Evolutionary conservation across 2,329 filamentous ascomycete genomes (phyloP), one percentile per base, ranked within the genome.

Genomic region (Madurella fahalii): DNA sequence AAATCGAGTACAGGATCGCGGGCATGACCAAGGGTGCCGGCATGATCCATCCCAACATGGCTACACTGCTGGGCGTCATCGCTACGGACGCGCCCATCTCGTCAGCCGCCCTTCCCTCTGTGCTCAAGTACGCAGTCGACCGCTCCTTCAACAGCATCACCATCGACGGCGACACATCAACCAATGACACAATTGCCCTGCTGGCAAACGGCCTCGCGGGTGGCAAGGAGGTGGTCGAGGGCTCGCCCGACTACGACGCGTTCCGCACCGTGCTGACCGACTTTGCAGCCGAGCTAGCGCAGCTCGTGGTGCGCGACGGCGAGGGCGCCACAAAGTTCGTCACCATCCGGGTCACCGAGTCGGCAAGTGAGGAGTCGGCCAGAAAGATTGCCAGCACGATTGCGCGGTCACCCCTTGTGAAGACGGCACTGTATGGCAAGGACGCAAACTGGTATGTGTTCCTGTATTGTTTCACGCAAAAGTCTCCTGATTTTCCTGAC

Each of bases 1-100:
- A 78, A 16, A 77, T 83, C 47, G 85, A 87, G 69, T 99, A 96
- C 74, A 81, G 82, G 64, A 87, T 99, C 47, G 91, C 90, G 12
- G 94, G 94, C 64, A 95, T 95, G 84, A 95, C 93, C 66, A 99
- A 99, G 76, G 94, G 94, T 54, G 94, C 94, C 5, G 94, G 94
- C 67, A 99, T 99, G 94, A 96, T 99, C 70, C 92, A 96, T 68
- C 94, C 94, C 46, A 97, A 99, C 77, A 96, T 99, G 92, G 94
- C 91, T 31, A 99, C 94, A 1, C 82, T 97, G 34, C 84, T 99
- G 37, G 91, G 90, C 51, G 87, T 97, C 58, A 81, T 97, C 66
- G 91, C 90, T 66, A 99, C 94, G 13, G 94, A 99, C 65, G 93
- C 87, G 1, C 88, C 91, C 31, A 82, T 97, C 65, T 79, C 84